A percentile compares a stretch with the other conserved stretches of the same genome.
Conservation (phyloP, 2,329 filamentous ascomycete species). For the Biscogniauxia marginata region DNA sequence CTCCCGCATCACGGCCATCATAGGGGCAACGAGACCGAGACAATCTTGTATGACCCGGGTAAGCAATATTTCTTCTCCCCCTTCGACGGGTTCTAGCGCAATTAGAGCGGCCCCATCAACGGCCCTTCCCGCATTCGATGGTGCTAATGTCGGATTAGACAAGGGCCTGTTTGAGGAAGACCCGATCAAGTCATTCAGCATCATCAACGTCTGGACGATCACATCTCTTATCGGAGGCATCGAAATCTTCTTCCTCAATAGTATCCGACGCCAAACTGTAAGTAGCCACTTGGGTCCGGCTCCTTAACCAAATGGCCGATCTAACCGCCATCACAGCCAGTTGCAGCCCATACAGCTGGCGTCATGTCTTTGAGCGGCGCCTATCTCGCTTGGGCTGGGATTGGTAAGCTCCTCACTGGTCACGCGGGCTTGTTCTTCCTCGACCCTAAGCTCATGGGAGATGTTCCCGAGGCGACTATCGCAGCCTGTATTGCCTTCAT, state of each 20-base stretch:
- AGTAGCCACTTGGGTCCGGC: constrained; percentile 17
- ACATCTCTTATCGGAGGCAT: constrained; percentile 43
- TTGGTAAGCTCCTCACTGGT: constrained; percentile 47
- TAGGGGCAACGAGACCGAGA: constrained; percentile 11
- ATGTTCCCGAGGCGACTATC: constrained; percentile 42
- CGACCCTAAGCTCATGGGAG: constrained; percentile 42
- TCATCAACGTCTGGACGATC: constrained; percentile 46
- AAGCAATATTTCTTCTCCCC: constrained; percentile 9
- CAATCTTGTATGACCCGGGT: constrained; percentile 28
- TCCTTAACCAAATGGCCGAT: constrained; percentile 12
- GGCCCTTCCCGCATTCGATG: neutral
- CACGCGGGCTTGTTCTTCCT: constrained; percentile 52
- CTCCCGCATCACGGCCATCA: constrained; percentile 21
- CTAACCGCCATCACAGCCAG: constrained; percentile 35
- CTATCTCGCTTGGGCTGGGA: constrained; percentile 50
- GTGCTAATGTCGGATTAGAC: constrained; percentile 32
- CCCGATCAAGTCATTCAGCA: constrained; percentile 46
- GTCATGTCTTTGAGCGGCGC: constrained; percentile 39
- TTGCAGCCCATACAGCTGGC: constrained; percentile 43
- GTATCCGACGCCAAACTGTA: constrained; percentile 51
- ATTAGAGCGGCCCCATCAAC: too few species aligned
- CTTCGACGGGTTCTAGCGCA: too few species aligned
- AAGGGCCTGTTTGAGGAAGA: constrained; percentile 48
- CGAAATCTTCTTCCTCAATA: constrained; percentile 51
- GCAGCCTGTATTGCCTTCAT: constrained; percentile 47